Evolutionary conservation across 306 rosid genomes (phyloP).

Genomic region (Quillaja saponaria): DNA sequence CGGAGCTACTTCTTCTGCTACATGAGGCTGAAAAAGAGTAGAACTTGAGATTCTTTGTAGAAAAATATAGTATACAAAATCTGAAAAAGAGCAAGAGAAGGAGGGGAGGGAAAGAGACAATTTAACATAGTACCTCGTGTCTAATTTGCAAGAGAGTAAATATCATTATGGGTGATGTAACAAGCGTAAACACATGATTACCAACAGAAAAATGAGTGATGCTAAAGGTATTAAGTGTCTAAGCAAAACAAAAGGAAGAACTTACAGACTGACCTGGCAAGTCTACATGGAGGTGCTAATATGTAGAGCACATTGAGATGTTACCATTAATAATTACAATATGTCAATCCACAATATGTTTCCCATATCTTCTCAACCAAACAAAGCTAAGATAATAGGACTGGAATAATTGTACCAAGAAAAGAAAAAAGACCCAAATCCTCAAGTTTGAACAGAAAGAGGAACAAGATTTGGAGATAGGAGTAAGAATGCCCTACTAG

Average conservation of each 20-base stretch:
- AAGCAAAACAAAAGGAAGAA: too few species aligned
- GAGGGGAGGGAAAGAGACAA: too few species aligned
- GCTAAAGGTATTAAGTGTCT: too few species aligned
- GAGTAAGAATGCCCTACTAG: neutral
- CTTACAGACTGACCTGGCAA: too few species aligned
- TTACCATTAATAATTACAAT: neutral
- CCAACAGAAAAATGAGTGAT: too few species aligned
- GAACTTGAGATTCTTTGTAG: slow-evolving; percentile 19
- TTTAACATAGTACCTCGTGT: too few species aligned
- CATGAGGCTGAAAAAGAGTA: slow-evolving; percentile 54
- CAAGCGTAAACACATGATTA: too few species aligned
- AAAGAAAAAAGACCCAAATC: too few species aligned
- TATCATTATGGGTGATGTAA: too few species aligned
- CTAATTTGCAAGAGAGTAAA: neutral
- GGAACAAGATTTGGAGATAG: too few species aligned
- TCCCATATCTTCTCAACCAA: neutral
- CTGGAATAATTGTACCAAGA: neutral
- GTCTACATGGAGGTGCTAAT: too few species aligned
- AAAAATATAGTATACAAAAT: neutral
- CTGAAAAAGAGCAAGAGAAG: neutral
- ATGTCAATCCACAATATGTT: neutral
- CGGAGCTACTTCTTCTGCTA: slow-evolving; percentile 50
- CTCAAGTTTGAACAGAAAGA: neutral
- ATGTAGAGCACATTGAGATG: neutral
- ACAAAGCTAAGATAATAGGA: neutral